A percentile compares a stretch with the other conserved stretches of the same genome.
Conservation (phyloP, 352 stramenopile species). For the Elongisporangium senticosum region DNA sequence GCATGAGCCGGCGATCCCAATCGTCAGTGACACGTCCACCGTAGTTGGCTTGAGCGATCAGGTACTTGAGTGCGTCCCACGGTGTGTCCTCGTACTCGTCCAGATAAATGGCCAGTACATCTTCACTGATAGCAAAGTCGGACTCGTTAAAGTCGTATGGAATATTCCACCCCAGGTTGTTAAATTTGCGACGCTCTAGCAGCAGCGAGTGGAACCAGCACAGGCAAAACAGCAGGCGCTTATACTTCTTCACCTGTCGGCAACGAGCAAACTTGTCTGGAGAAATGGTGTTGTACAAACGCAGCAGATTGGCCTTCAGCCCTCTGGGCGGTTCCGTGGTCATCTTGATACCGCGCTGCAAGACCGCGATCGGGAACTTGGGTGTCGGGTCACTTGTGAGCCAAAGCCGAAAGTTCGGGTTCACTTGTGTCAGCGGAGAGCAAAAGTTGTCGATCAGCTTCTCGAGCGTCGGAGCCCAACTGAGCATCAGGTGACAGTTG, state of each 20-base stretch:
- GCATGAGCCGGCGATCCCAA: conserved; percentile 93
- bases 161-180: conserved; percentile 96
- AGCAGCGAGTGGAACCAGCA: conserved; percentile 96
- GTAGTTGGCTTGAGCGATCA: conserved; percentile 96
- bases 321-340: conserved; percentile 93
- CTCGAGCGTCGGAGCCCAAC: conserved; percentile 92
- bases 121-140: conserved; percentile 95
- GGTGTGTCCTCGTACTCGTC: conserved; percentile 90
- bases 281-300: conserved; percentile 92
- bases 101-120: conserved; percentile 94
- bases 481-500: conserved; percentile 96
- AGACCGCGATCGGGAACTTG: conserved; percentile 94
- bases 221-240: conserved; percentile 91
- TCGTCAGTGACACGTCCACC: conserved; percentile 95
- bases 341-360: conserved; percentile 96
- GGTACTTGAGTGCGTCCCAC: conserved; percentile 93
- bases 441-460: conserved; percentile 92
- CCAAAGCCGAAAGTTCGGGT: conserved; percentile 92
- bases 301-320: conserved; percentile 89
- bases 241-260: conserved; percentile 86
- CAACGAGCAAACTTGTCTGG: conserved; percentile 85
- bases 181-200: conserved; percentile 95
- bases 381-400: conserved; percentile 90
- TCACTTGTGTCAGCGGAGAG: conserved; percentile 45
- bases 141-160: conserved; percentile 98